Evolutionary conservation across 331 rosid species (phyloP), one percentile per base, ranked within the genome.

Genomic region (Dryas integrifolia): DNA sequence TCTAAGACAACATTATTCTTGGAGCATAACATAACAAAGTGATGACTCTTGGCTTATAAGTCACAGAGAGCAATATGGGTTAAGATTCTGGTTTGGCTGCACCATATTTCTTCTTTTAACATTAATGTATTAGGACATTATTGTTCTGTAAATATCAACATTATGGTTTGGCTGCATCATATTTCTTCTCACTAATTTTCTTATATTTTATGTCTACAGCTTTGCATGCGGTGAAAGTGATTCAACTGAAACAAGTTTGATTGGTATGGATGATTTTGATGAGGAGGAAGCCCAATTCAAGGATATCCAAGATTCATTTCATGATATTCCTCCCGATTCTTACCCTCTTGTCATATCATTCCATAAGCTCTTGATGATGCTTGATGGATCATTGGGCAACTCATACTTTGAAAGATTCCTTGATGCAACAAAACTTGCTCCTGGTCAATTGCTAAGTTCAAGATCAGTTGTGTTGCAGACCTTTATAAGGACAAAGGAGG

Each of bases 271-370:
- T 72, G 88, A 87, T 41, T 60, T 84, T 58, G 87, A 65, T 47
- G 87, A 81, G 68, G 73, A 78, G 47, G 72, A 79, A 46, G 43
- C 69, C 10, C 82, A 85, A 58, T 84, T 87, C 45, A 82, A 63
- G 80, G 77, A 82, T 58, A 65, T 89, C 58, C 81, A 84, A 4
- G 82, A 89, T 72, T 87, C 97, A 0, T 86, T 92, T 26, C 14
- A 73, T 7, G 67, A 82, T 80, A 78, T 89, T 79, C 83, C 90
- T 8, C 6, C 77, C 3, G 18, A 52, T 9, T 82, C 81, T 5
- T 92, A 80, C 70, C 97, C 97, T 21, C 90, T 92, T 39, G 97
- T 87, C 50, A 80, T 89, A 59, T 84, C 97, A 46, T 89, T 92
- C 80, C 83, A 83, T 26, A 87, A 92, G 78, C 84, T 89, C 80